A percentile compares a stretch with the other conserved stretches of the same genome.
These are phyloP conservation scores for Colletotrichum sp. DNA, from an alignment of 2,329 filamentous ascomycete genomes.

Conservation along the genomic window DNA sequence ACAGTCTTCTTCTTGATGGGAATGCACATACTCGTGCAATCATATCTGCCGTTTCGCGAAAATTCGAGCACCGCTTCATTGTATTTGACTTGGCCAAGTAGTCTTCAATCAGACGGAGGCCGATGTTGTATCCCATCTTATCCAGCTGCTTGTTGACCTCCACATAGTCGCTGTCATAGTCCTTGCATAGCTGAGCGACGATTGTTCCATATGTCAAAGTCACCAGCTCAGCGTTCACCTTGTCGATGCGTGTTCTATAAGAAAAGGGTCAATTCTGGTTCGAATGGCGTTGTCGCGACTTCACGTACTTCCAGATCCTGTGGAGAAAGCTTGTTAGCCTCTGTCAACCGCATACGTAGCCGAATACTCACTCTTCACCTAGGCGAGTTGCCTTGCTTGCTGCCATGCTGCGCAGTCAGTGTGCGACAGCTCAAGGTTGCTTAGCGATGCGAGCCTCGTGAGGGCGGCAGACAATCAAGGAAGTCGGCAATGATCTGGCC, in stretches of 20 bases:
- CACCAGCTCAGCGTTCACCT: conserved; percentile 97
- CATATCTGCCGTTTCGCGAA: conserved; percentile 95
- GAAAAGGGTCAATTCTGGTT: conserved; percentile 26
- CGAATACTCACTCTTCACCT: conserved; percentile 63
- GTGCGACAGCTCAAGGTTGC: not conserved
- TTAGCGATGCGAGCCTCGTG: not conserved
- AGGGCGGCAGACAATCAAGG: not conserved
- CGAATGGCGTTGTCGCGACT: not conserved
- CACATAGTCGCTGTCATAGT: conserved; percentile 91
- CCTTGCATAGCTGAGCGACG: conserved; percentile 93
- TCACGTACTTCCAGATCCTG: conserved; percentile 89
- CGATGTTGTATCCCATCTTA: conserved; percentile 99
- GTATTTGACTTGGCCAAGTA: conserved; percentile 95
- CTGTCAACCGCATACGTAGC: not conserved
- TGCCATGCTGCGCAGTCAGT: conserved; percentile 49
- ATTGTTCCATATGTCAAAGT: conserved; percentile 98
- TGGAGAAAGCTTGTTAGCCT: conserved; percentile 9
- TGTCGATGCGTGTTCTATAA: conserved; percentile 87
- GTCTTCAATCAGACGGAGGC: conserved; percentile 93
- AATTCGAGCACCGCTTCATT: conserved; percentile 87
- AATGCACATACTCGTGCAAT: conserved; percentile 77
- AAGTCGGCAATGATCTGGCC: not conserved
- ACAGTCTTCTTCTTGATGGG: not conserved
- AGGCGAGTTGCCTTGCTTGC: conserved; percentile 66
- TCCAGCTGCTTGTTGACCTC: conserved; percentile 98